Conservation (phyloP, 305 asterid species). For the Rubia peregrina region DNA sequence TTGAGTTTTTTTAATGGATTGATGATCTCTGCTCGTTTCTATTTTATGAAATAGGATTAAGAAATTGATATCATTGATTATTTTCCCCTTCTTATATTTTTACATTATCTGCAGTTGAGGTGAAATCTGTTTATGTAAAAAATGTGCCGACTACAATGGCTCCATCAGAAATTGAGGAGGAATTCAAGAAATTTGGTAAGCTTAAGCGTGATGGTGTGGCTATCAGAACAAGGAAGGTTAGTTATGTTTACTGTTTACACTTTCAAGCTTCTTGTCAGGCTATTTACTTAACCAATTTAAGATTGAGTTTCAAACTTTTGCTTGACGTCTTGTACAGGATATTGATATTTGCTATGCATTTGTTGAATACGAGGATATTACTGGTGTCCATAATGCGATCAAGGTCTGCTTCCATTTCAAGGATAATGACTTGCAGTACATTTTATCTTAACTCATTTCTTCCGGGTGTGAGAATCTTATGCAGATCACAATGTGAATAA, state of each 20-base stretch:
- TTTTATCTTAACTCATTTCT: background rate
- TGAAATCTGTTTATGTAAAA: constrained; percentile 88
- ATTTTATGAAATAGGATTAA: background rate
- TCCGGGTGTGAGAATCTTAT: background rate
- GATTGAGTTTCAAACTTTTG: background rate
- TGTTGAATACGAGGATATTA: constrained; percentile 85
- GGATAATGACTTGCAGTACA: background rate
- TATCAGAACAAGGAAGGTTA: constrained; percentile 95
- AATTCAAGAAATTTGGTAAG: constrained; percentile 85
- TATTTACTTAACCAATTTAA: background rate
- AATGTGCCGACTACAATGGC: constrained; percentile 87
- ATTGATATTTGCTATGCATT: constrained; percentile 92
- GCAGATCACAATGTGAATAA: background rate
- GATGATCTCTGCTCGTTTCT: background rate
- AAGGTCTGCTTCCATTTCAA: constrained; percentile 47
- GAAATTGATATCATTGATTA: background rate
- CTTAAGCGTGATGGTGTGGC: constrained; percentile 89
- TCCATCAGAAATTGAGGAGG: constrained; percentile 88
- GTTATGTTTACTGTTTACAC: constrained; percentile 20
- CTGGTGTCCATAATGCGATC: constrained; percentile 89
- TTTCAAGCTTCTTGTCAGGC: background rate
- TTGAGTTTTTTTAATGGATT: background rate
- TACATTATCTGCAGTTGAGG: constrained; percentile 51
- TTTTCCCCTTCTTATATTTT: constrained; percentile 13
- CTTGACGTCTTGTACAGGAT: constrained; percentile 51